Percentiles rank a stretch among this genome's conserved stretches.
Evolutionary conservation across 192 early-diverging fungal genomes (phyloP).

Genomic region (Helicostylum pulchrum): DNA sequence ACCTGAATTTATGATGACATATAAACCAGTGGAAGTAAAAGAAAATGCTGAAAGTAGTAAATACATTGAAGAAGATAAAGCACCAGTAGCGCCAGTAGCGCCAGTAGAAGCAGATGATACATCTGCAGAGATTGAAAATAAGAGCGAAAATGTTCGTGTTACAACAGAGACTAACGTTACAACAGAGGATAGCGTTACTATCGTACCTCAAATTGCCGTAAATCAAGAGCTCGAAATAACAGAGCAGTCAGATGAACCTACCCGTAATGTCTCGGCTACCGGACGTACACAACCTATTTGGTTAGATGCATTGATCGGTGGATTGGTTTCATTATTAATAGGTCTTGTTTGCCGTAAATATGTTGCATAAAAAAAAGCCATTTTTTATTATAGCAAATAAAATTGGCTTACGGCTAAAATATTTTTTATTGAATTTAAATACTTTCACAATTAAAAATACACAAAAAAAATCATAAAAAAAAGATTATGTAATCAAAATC

Average conservation of each 20-base stretch:
- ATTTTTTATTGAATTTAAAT: too few relatives aligned
- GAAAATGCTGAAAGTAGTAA: too few relatives aligned
- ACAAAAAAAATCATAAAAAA: too few relatives aligned
- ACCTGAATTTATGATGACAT: slow-evolving; percentile 8
- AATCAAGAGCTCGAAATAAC: background rate
- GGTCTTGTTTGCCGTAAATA: background rate
- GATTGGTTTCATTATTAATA: background rate
- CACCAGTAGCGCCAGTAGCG: too few relatives aligned
- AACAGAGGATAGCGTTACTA: background rate
- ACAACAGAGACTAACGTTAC: background rate
- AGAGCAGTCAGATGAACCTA: background rate
- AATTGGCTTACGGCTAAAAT: too few relatives aligned
- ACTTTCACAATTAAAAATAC: too few relatives aligned
- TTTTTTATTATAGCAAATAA: too few relatives aligned
- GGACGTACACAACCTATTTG: background rate
- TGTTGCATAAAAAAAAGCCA: background rate
- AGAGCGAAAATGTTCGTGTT: too few relatives aligned
- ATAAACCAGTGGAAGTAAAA: background rate
- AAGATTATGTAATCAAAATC: too few relatives aligned
- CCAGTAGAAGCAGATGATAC: too few relatives aligned
- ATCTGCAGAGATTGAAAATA: background rate
- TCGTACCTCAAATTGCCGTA: background rate
- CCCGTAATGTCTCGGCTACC: background rate
- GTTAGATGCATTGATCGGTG: slow-evolving; percentile 14
- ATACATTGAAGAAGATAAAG: too few relatives aligned